Evolutionary conservation across 176 grass and related monocot genomes (phyloP), one percentile per base, ranked within the genome.

Genomic region (Carex littledalei): DNA sequence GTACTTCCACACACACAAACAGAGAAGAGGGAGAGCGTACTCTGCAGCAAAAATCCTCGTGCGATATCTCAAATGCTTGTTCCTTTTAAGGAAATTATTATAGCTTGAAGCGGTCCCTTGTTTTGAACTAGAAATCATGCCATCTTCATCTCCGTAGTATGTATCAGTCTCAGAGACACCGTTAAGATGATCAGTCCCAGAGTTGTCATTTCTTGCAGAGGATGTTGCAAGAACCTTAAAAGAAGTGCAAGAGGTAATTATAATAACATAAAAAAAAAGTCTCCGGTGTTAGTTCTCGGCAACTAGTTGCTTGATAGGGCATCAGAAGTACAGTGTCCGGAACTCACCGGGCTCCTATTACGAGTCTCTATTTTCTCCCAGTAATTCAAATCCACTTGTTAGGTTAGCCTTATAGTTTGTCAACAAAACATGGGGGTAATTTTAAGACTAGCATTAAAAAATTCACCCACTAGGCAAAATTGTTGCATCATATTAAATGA

Each of bases 41-140:
- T 98, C 95, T 92, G 95, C 95, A 72, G 93, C 95, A 83, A 98
- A 98, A 94, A 98, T 58, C 59, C 93, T 89, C 32, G 95, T 95
- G 34, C 93, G 95, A 71, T 98, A 98, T 92, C 95, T 93, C 14
- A 98, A 91, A 87, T 95, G 88, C 54, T 93, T 98, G 77, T 90
- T 91, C 84, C 95, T 98, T 85, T 53, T 88, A 85, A 85, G 80
- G 86, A 92, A 89, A 56, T 87, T 90, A 85, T 82, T 86, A 52
- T 49, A 70, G 37, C 14, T 89, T 85, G 89, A 83, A 80, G 66
- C 68, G 70, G 92, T 84, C 5, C 69, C 91, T 87, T 88, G 85
- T 70, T 93, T 93, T 61, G 86, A 88, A 55, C 87, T 89, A 34
- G 89, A 86, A 67, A 98, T 98, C 95, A 98, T 98, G 61, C 84